Base-by-base conservation (phyloP, 768 basidiomycete species). In the Punctularia strigosozonata region DNA sequence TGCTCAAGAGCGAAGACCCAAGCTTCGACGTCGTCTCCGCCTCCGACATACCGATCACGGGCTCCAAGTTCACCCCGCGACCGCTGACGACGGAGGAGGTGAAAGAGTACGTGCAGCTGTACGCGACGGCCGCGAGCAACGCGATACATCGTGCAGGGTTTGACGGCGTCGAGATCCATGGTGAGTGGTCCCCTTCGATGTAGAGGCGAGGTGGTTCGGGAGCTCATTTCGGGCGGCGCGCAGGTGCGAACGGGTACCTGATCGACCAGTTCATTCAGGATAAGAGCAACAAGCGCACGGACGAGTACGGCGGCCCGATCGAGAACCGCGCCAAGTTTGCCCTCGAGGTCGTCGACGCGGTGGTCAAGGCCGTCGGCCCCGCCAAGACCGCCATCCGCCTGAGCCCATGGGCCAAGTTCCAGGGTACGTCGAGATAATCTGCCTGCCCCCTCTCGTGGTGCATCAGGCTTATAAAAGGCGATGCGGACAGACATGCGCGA, bases 221-320 rank as follows among this genome's bases (percentile, higher is more conserved):
- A n/a, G n/a, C n/a, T n/a, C n/a, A n/a, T n/a, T n/a, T n/a, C n/a
- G n/a, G n/a, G n/a, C n/a, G n/a, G n/a, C n/a, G n/a, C n/a, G 39
- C 23, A n/a, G n/a, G n/a, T 15, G 34, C 46, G 14, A 26, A 38
- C 25, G 50, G 47, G 1, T 50, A 50, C 34, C 37, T 50, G 15
- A 20, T 47, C 17, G 56, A 65, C 43, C 61, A 64, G 43, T 62
- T 64, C 50, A 34, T 57, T 17, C 55, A 60, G 40, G 31, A 47
- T 32, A 44, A 40, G 12, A 37, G 47, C 24, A 64, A 65, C 51
- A 50, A 57, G 36, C 57, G 63, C 24, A 61, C 55, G 17, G 64
- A 65, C 56, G 49, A 53, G 37, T 70, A 62, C 52, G 67, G 68
- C 12, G 68, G 68, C 3, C 53, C 52, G 12, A 41, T 66, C 34